Evolutionary conservation across 23 red algal genomes (phyloP).

Genomic region (Cyanidioschyzon merolae): DNA sequence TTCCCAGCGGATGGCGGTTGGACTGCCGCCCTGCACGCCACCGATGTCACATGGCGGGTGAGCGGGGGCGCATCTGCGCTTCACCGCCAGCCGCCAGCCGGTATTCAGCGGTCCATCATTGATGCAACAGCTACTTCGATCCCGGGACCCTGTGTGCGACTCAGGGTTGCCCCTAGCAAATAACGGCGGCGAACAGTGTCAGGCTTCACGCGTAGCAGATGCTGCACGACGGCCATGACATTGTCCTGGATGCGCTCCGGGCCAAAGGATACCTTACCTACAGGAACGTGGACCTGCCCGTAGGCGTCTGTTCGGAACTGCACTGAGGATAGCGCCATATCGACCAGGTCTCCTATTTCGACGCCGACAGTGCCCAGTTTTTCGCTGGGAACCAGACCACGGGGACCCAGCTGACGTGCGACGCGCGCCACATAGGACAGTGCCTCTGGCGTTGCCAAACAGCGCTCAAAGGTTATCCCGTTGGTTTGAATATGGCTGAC

Average conservation of each 20-base stretch:
- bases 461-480: not conserved
- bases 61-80: too few species aligned
- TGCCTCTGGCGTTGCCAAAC: conserved; percentile 34
- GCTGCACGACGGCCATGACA: not conserved
- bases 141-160: conserved; percentile 1
- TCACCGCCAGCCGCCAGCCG: not conserved
- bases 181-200: not conserved
- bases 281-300: not conserved
- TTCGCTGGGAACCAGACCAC: conserved; percentile 37
- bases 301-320: not conserved
- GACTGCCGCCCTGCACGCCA: too few species aligned
- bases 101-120: not conserved
- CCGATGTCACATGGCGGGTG: too few species aligned
- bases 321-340: not conserved
- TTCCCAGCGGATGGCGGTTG: too few species aligned
- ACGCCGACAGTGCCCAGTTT: conserved; percentile 40
- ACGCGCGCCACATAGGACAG: conserved; percentile 16
- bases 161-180: not conserved
- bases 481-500: conserved; percentile 26
- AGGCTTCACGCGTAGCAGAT: not conserved
- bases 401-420: conserved; percentile 38
- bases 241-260: not conserved
- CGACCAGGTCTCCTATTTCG: conserved; percentile 26
- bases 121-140: not conserved
- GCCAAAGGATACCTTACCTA: conserved; percentile 1